phyloP scores from a whole-genome alignment of 1,139 yeast genomes.

The Candida sp. region DNA sequence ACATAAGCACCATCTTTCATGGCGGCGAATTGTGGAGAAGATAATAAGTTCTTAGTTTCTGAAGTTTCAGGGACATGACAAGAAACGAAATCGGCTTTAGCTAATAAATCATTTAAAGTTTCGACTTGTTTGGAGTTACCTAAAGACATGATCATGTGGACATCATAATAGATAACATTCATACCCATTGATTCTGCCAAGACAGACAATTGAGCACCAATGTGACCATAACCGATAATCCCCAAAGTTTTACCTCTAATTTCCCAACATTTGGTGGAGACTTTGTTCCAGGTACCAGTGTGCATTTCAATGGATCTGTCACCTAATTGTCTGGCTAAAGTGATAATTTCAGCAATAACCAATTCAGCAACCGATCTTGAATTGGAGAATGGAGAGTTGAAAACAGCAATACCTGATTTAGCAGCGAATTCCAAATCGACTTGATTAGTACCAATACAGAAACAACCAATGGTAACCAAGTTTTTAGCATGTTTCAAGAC shows the following conservation, averaged over 20 bases:
- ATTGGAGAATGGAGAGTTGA: conserved; percentile 98
- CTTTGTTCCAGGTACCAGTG: conserved; percentile 98
- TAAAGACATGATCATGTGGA: conserved; percentile 88
- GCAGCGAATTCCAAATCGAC: conserved; percentile 94
- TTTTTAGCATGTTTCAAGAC: conserved; percentile 84
- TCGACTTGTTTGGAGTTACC: conserved; percentile 96
- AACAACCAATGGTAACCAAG: conserved; percentile 91
- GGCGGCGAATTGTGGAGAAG: conserved; percentile 88
- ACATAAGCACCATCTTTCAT: conserved; percentile 97
- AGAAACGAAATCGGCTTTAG: conserved; percentile 82
- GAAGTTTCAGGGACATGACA: conserved; percentile 94
- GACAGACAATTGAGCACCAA: conserved; percentile 95
- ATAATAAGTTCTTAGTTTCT: conserved; percentile 87
- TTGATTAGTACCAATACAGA: conserved; percentile 99
- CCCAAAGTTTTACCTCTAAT: conserved; percentile 98
- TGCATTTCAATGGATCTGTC: conserved; percentile 97
- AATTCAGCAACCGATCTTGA: conserved; percentile 98
- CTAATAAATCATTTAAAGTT: conserved; percentile 77
- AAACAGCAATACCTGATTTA: conserved; percentile 89
- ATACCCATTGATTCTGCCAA: conserved; percentile 98
- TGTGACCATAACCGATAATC: conserved; percentile 97
- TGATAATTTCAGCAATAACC: conserved; percentile 91
- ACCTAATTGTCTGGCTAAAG: conserved; percentile 94
- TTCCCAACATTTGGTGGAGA: conserved; percentile 95
- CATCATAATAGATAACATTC: conserved; percentile 94